These are phyloP conservation scores for Venturia nashicola DNA, from an alignment of 2,329 filamentous ascomycete species.

Conservation along the genomic window DNA sequence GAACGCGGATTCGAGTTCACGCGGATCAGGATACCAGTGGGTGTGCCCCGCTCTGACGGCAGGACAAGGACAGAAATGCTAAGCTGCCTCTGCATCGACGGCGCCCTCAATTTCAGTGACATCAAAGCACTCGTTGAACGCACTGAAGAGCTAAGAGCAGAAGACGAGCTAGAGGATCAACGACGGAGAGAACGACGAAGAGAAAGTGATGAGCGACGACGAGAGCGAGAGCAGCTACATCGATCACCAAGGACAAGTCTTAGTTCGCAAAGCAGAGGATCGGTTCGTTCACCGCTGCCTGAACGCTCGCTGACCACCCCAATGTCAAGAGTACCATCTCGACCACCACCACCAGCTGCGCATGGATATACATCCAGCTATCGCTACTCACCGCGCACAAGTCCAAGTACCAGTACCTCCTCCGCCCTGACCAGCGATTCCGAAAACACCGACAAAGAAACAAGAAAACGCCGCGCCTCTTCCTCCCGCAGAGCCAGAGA, in stretches of 20 bases:
- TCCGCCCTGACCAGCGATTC: not conserved
- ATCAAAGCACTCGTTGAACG: not conserved
- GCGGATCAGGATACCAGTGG: conserved; percentile 3
- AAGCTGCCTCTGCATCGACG: conserved; percentile 5
- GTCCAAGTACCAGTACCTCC: not conserved
- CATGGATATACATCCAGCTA: not conserved
- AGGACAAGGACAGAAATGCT: not conserved
- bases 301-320: not conserved
- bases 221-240: not conserved
- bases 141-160: not conserved
- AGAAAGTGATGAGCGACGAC: not conserved
- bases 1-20: conserved; percentile 4
- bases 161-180: not conserved
- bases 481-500: not conserved
- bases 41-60: not conserved
- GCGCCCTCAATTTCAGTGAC: not conserved
- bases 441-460: not conserved
- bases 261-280: not conserved
- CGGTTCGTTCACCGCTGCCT: not conserved
- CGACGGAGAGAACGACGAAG: not conserved
- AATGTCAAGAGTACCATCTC: not conserved
- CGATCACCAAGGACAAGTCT: not conserved
- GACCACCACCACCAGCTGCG: not conserved
- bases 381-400: not conserved
- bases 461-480: not conserved